A percentile compares a stretch with the other conserved stretches of the same genome.
These are phyloP conservation scores for Porcisia hertigi DNA, from an alignment of 208 protist species.

Conservation along the genomic window DNA sequence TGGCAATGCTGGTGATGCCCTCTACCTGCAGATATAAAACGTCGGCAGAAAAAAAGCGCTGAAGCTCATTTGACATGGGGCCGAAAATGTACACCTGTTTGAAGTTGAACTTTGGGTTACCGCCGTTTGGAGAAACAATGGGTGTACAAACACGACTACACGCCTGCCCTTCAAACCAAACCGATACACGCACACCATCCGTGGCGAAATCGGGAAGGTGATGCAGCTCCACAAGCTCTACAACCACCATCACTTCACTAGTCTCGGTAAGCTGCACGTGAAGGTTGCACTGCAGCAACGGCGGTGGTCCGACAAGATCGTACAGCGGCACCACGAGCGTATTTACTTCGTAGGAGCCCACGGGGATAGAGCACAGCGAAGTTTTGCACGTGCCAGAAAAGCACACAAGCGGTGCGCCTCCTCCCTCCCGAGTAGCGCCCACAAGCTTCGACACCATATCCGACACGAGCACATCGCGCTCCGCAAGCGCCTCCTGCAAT, in stretches of 20 bases:
- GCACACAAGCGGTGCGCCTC: conserved; percentile 24
- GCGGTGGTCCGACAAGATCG: conserved; percentile 42
- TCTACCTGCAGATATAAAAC: conserved; percentile 54
- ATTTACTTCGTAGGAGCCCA: conserved; percentile 41
- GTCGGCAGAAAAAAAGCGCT: conserved; percentile 39
- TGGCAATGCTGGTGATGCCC: conserved; percentile 28
- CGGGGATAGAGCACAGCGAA: conserved; percentile 32
- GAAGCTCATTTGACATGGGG: conserved; percentile 38
- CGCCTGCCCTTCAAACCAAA: conserved; percentile 56
- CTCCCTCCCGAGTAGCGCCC: neutral
- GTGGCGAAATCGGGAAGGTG: conserved; percentile 54
- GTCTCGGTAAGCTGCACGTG: conserved; percentile 32
- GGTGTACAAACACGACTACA: conserved; percentile 36
- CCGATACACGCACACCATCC: conserved; percentile 41
- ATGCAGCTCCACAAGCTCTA: conserved; percentile 42
- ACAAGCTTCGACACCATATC: conserved; percentile 14
- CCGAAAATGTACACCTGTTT: conserved; percentile 55
- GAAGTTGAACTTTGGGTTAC: conserved; percentile 55
- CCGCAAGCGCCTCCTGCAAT: conserved; percentile 26
- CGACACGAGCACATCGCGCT: conserved; percentile 33
- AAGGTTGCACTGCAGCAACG: conserved; percentile 45
- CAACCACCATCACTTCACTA: conserved; percentile 37
- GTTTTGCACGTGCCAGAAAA: conserved; percentile 61
- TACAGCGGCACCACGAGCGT: conserved; percentile 54
- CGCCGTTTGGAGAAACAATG: conserved; percentile 35